Base-by-base conservation (phyloP, 345 rosid species). In the Salix brachista region DNA sequence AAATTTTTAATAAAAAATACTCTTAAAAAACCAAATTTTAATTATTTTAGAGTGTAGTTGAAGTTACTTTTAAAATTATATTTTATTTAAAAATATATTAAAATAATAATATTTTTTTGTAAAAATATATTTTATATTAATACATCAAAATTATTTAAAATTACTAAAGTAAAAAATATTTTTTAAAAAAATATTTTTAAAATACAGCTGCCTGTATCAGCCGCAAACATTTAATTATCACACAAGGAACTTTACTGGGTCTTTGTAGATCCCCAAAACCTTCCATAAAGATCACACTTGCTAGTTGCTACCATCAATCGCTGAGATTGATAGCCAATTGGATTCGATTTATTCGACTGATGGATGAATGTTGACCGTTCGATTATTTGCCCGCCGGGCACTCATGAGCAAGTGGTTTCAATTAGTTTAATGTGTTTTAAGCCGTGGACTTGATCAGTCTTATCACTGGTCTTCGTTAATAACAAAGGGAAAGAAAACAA, bases 131-230 rank as follows among this genome's bases (percentile, higher is more conserved):
- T 39, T 39, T 0, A 39, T 1, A 39, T 39, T 0, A 1, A 0
- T 2, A 1, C 0, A 8, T 9, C 0, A 39, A 39, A 39, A 8
- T 1, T 0, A 39, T 39, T 0, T 8, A 39, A 39, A 8, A 5
- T 3, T 4, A 34, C 36, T 34, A 34, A 34, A 34, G 3, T 34
- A 34, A 34, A 34, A 34, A 4, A 4, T 4, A 4, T 34, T 32
- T 32, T 32, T 34, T 32, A 2, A 34, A 4, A 4, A 34, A 34
- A 32, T 4, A 32, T 0, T 32, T 32, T 32, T 32, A 32, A 32
- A 32, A 32, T 1, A 0, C 7, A 34, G 36, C 4, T 34, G 3
- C 5, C 5, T 4, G 36, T 4, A 34, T 4, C 36, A 34, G 36
- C 5, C 5, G 36, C 36, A 34, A 34, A 4, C 36, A 4, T 34